phyloP scores from a whole-genome alignment of 1,284 basidiomycete species.

The Caloboletus firmus region DNA sequence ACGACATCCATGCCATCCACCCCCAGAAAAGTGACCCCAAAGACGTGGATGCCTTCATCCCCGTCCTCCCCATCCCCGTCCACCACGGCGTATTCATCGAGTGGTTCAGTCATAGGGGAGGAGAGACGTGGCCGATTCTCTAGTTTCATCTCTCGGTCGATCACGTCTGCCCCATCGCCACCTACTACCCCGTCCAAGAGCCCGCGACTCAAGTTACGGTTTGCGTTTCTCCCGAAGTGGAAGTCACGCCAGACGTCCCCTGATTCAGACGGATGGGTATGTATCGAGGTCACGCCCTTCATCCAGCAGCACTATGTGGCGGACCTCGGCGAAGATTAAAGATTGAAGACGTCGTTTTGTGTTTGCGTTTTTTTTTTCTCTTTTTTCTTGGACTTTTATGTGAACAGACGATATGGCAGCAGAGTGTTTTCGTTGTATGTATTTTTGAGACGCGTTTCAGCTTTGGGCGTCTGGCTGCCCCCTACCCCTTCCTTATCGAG shows the following conservation, averaged over 20 bases:
- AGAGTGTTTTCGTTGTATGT: background rate
- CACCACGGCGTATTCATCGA: constrained; percentile 1
- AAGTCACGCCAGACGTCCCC: constrained; percentile 24
- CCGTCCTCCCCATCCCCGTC: background rate
- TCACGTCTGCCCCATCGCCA: background rate
- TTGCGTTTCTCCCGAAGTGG: constrained; percentile 25
- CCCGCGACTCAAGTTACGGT: constrained; percentile 15
- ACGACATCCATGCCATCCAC: constrained; percentile 14
- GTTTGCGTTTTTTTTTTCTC: background rate
- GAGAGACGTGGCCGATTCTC: constrained; percentile 12
- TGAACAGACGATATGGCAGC: background rate
- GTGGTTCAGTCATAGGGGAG: background rate
- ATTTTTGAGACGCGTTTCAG: background rate
- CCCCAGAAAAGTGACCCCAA: constrained; percentile 8
- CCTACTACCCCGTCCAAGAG: constrained; percentile 18
- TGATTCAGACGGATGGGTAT: constrained; percentile 40
- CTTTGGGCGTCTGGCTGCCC: background rate
- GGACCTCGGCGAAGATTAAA: constrained; percentile 8
- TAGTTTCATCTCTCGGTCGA: background rate
- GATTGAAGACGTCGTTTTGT: background rate
- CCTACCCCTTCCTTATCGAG: background rate
- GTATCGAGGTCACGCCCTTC: constrained; percentile 41
- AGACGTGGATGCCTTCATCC: background rate
- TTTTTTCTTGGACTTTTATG: background rate
- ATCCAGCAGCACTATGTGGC: constrained; percentile 34